phyloP scores from a whole-genome alignment of 345 rosid genomes.

The Anacardium occidentale region DNA sequence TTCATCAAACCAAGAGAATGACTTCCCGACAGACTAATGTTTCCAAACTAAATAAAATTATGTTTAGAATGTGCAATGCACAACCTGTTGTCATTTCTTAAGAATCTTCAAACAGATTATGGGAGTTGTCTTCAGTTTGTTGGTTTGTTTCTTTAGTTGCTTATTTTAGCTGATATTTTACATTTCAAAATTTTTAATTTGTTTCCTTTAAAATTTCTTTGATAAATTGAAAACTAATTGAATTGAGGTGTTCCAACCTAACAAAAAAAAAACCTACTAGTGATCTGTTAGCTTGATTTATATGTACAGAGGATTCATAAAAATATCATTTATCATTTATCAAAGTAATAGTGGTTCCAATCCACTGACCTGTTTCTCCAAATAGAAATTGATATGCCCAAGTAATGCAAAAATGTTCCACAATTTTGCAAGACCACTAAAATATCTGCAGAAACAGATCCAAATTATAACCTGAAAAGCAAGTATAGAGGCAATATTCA shows the following conservation, averaged over 20 bases:
- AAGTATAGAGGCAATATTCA: neutral
- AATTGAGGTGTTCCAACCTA: neutral
- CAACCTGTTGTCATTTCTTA: neutral
- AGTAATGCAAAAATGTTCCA: conserved; percentile 22
- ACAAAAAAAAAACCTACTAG: too few species aligned
- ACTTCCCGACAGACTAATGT: neutral
- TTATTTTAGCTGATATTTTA: too few species aligned
- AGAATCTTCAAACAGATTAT: neutral
- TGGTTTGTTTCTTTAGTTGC: neutral
- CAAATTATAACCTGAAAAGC: conserved; percentile 6
- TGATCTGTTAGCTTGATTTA: neutral
- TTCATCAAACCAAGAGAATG: neutral
- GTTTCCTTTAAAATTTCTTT: neutral
- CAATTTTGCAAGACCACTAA: conserved; percentile 17
- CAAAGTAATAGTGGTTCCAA: conserved; percentile 7
- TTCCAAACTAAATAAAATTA: neutral
- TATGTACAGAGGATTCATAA: neutral
- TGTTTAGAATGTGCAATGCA: neutral
- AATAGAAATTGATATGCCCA: conserved; percentile 1
- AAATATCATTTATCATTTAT: neutral
- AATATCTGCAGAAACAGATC: conserved; percentile 18
- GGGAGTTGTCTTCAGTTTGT: neutral
- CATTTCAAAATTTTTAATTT: conserved; percentile 1
- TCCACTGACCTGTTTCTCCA: conserved; percentile 33
- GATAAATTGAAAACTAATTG: neutral